Evolutionary conservation across 768 basidiomycete species (phyloP).

Genomic region (Clavaria fumosa): DNA sequence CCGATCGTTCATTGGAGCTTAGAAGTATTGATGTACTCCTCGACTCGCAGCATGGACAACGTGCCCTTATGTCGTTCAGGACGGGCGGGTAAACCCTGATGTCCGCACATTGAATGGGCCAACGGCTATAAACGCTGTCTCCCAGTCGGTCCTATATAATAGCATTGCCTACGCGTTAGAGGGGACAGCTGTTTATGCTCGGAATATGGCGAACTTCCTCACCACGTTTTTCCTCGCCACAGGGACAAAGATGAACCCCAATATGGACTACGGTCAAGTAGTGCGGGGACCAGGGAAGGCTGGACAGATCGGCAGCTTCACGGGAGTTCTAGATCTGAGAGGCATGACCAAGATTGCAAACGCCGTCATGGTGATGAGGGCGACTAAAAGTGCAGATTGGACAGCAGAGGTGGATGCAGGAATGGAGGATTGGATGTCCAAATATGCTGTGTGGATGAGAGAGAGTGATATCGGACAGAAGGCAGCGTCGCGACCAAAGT

Average conservation of each 20-base stretch:
- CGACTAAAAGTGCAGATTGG: constrained; percentile 25
- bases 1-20: neutral
- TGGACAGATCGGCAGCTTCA: constrained; percentile 31
- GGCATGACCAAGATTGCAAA: constrained; percentile 35
- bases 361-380: constrained; percentile 27
- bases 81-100: constrained; percentile 43
- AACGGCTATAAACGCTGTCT: constrained; percentile 23
- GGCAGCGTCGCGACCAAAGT: constrained; percentile 33
- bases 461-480: constrained; percentile 27
- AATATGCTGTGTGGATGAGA: constrained; percentile 31
- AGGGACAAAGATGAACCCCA: constrained; percentile 33
- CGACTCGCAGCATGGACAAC: constrained; percentile 20
- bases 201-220: constrained; percentile 23
- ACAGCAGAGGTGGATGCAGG: constrained; percentile 21
- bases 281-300: constrained; percentile 33
- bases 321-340: constrained; percentile 38
- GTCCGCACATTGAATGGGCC: constrained; percentile 30
- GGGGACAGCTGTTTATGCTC: constrained; percentile 19
- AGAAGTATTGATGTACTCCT: neutral
- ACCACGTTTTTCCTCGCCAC: constrained; percentile 31
- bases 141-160: constrained; percentile 31
- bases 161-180: constrained; percentile 26
- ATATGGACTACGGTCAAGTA: constrained; percentile 39
- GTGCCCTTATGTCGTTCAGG: constrained; percentile 32
- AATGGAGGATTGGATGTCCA: constrained; percentile 28